A percentile compares a stretch with the other conserved stretches of the same genome.
Evolutionary conservation across 2,329 filamentous ascomycete genomes (phyloP).

Genomic region (Aspergillus fijiensis): DNA sequence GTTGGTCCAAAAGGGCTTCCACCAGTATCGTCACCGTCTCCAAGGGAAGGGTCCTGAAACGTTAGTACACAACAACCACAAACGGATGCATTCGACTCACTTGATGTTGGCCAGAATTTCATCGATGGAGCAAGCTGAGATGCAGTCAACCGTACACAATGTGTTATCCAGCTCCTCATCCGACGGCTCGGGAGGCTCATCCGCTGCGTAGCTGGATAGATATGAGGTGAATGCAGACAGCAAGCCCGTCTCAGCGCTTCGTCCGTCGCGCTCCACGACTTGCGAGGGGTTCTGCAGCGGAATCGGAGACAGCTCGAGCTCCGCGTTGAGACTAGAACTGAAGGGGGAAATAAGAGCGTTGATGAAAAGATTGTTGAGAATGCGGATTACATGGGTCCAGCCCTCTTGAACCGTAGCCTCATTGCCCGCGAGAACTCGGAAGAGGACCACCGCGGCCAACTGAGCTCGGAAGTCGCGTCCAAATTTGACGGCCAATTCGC

Average conservation of each 20-base stretch:
- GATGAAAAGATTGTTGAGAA: conserved; percentile 92
- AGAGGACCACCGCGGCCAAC: conserved; percentile 89
- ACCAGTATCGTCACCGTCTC: conserved; percentile 63
- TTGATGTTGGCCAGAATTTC: conserved; percentile 80
- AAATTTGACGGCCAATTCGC: conserved; percentile 93
- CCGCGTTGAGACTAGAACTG: conserved; percentile 63
- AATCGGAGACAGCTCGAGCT: conserved; percentile 73
- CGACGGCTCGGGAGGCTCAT: conserved; percentile 95
- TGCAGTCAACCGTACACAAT: conserved; percentile 87
- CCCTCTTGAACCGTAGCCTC: conserved; percentile 70
- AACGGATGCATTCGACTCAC: conserved; percentile 51
- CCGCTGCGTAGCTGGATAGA: conserved; percentile 96
- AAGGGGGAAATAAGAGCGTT: conserved; percentile 89
- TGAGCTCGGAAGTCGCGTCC: conserved; percentile 92
- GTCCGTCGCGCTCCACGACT: conserved; percentile 82
- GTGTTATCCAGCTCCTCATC: conserved; percentile 97
- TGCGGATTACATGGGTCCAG: conserved; percentile 69
- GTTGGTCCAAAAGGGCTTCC: conserved; percentile 70
- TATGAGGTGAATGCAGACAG: conserved; percentile 95
- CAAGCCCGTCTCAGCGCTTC: conserved; percentile 75
- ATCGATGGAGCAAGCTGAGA: conserved; percentile 83
- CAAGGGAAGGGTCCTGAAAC: conserved; percentile 59
- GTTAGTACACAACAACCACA: conserved; percentile 21
- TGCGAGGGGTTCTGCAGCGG: conserved; percentile 89
- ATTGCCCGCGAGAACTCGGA: conserved; percentile 83